A percentile compares a stretch with the other conserved stretches of the same genome.
Conservation (phyloP, 176 grass and related monocot genomes). For the Aegilops speltoides region DNA sequence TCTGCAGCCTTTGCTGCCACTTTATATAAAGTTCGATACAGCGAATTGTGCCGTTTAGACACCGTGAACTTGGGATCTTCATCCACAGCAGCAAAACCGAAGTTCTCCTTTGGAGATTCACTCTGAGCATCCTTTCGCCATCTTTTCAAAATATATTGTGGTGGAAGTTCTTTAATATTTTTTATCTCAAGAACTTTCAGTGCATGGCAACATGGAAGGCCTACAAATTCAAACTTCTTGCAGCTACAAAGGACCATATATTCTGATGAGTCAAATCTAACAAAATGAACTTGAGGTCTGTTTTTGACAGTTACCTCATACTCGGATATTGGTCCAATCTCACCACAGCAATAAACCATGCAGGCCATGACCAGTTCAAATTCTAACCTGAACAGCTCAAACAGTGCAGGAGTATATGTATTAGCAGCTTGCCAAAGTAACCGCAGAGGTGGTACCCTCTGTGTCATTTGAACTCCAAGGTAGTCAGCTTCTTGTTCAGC, state of each 20-base stretch:
- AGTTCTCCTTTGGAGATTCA: slow-evolving; percentile 51
- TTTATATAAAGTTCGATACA: slow-evolving; percentile 62
- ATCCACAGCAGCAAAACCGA: slow-evolving; percentile 42
- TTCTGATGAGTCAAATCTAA: slow-evolving; percentile 78
- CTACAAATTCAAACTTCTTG: slow-evolving; percentile 71
- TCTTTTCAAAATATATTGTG: slow-evolving; percentile 77
- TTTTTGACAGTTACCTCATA: slow-evolving; percentile 71
- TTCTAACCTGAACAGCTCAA: slow-evolving; percentile 76
- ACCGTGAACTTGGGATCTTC: slow-evolving; percentile 62
- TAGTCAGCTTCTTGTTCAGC: slow-evolving; percentile 80
- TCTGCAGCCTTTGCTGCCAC: slow-evolving; percentile 69
- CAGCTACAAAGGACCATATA: slow-evolving; percentile 69
- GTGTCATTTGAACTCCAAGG: slow-evolving; percentile 55
- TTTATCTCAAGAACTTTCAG: slow-evolving; percentile 77
- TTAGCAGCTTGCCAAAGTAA: slow-evolving; percentile 84
- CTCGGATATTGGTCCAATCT: slow-evolving; percentile 65
- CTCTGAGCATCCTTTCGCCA: slow-evolving; percentile 84
- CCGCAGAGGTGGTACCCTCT: slow-evolving; percentile 46
- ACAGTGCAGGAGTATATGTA: slow-evolving; percentile 65
- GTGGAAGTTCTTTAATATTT: slow-evolving; percentile 92
- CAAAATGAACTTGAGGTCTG: slow-evolving; percentile 46
- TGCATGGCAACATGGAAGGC: slow-evolving; percentile 75
- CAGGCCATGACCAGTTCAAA: slow-evolving; percentile 63
- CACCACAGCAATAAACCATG: slow-evolving; percentile 59
- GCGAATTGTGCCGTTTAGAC: slow-evolving; percentile 46